Conservation (phyloP, 2,329 filamentous ascomycete species). For the Hypoxylon sp. region DNA sequence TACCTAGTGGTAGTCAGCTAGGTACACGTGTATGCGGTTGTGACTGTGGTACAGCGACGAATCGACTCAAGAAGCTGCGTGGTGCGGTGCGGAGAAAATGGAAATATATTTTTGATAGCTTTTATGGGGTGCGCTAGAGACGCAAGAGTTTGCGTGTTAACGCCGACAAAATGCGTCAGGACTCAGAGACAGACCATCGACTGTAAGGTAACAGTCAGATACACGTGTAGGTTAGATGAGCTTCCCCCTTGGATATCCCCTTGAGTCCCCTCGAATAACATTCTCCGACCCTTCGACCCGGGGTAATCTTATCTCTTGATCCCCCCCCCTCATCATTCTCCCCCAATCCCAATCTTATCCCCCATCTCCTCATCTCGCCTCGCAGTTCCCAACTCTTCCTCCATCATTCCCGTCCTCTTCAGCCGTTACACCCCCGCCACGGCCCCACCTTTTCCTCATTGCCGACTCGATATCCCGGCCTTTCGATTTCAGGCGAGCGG, state of each 20-base stretch:
- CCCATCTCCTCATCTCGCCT: no score
- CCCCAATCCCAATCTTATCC: no score
- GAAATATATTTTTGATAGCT: neutral
- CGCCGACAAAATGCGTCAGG: constrained; percentile 23
- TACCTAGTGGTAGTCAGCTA: no score
- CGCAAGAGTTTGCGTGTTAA: constrained; percentile 5
- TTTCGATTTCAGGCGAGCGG: constrained; percentile 13
- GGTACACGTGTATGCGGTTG: no score
- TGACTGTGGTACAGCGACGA: no score
- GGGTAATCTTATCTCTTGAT: constrained; percentile 8
- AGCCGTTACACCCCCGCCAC: constrained; percentile 41
- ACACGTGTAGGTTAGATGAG: neutral
- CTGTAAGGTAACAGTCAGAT: neutral
- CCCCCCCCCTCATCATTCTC: no score
- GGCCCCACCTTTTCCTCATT: constrained; percentile 43
- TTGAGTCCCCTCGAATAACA: no score
- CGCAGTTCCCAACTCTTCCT: neutral
- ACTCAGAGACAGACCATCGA: no score
- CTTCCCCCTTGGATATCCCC: no score
- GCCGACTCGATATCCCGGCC: constrained; percentile 42
- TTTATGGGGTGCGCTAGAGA: neutral
- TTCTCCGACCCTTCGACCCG: constrained; percentile 22
- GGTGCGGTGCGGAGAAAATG: neutral
- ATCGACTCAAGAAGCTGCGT: neutral
- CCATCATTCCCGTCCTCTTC: constrained; percentile 43